Base-by-base conservation (phyloP, 2,329 filamentous ascomycete genomes). In the Elsinoe fawcettii region DNA sequence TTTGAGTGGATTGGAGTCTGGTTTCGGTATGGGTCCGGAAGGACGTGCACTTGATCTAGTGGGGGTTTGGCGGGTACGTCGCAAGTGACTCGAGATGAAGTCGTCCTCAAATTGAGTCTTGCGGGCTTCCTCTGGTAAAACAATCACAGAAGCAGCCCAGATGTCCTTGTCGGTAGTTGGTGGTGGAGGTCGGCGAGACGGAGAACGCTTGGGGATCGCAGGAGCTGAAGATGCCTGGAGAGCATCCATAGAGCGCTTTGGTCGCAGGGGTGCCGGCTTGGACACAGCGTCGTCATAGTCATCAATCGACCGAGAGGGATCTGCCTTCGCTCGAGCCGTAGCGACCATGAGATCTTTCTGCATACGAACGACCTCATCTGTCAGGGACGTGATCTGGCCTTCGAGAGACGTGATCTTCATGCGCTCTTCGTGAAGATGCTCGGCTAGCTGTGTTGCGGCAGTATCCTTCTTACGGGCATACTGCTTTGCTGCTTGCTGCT, bases 381-480 rank as follows among this genome's bases (percentile, higher is more conserved):
- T 80, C 59, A 88, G 74, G 57, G 85, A 78, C 1, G 79, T 75
- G 55, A 85, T 77, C 64, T 77, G 79, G 59, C 77, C 75, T 67
- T 90, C 86, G 74, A 89, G 83, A 56, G 76, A 71, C 27, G 77
- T 73, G 23, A 86, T 82, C 66, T 80, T 86, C 60, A 80, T 77
- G 62, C 85, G 83, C 66, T 90, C 86, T 59, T 86, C 81, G 59
- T 80, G 80, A 34, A 92, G 77, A 64, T 83, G 81, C 59, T 83
- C 80, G 20, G 79, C 77, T 51, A 91, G 72, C 57, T 86, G 79
- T 23, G 81, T 78, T 20, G 85, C 84, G 69, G 90, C 85, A 16
- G 77, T 75, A 66, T 92, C 88, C 70, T 90, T 91, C 71, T 86
- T 82, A 67, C 85, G 84, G 43, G 88, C 88, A 66, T 86, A 91